Evolutionary conservation across 2,329 filamentous ascomycete genomes (phyloP).

Genomic region (Aaosphaeria arxii): DNA sequence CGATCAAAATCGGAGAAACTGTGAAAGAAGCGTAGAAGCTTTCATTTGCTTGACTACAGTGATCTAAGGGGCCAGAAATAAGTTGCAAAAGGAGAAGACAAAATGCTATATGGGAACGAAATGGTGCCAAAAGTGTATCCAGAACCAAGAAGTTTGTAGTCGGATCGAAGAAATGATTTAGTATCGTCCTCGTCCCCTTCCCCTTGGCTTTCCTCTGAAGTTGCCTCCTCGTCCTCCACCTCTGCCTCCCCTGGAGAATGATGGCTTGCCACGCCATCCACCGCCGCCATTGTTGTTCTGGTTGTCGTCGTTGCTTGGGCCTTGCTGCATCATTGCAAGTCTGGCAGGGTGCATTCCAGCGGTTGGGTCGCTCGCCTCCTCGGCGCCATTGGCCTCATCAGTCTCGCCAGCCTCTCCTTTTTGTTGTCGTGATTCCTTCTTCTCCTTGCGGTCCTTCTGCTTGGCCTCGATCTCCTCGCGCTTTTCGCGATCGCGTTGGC

Average conservation of each 20-base stretch:
- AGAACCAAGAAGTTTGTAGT: too few relatives aligned
- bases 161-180: too few relatives aligned
- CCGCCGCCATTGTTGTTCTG: neutral
- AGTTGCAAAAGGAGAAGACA: too few relatives aligned
- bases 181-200: neutral
- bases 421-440: conserved; percentile 30
- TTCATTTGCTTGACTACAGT: too few relatives aligned
- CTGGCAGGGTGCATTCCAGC: conserved; percentile 36
- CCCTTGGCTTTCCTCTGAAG: neutral
- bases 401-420: conserved; percentile 13
- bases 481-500: conserved; percentile 52
- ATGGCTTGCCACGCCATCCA: neutral
- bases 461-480: conserved; percentile 39
- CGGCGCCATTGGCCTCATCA: conserved; percentile 8
- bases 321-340: conserved; percentile 29
- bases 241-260: neutral
- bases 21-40: too few relatives aligned
- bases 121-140: too few relatives aligned
- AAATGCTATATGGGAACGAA: too few relatives aligned
- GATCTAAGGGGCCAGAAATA: too few relatives aligned
- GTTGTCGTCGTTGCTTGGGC: conserved; percentile 1
- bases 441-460: conserved; percentile 39
- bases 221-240: neutral
- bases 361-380: conserved; percentile 16
- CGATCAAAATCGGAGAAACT: too few relatives aligned